A percentile compares a stretch with the other conserved stretches of the same genome.
Conservation (phyloP, 2,329 filamentous ascomycete genomes). For the Exophiala xenobiotica region DNA sequence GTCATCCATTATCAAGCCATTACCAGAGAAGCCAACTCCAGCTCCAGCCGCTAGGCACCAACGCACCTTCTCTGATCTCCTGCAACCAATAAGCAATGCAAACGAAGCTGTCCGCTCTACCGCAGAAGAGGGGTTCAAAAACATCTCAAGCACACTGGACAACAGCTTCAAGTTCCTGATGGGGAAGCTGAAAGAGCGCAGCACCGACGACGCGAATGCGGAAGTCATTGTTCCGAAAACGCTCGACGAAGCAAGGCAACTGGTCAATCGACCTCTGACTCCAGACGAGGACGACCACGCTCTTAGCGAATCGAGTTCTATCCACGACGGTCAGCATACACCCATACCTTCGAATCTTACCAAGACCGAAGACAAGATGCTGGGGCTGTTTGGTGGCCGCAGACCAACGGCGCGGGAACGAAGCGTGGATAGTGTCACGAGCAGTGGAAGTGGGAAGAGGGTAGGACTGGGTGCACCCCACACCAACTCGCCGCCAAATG, state of each 20-base stretch:
- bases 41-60: slow-evolving; percentile 56
- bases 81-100: slow-evolving; percentile 78
- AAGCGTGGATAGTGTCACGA: slow-evolving; percentile 71
- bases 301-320: slow-evolving; percentile 53
- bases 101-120: slow-evolving; percentile 83
- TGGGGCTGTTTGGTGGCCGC: slow-evolving; percentile 70
- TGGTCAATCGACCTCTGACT: slow-evolving; percentile 62
- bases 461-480: slow-evolving; percentile 49
- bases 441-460: slow-evolving; percentile 57
- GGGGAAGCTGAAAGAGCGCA: slow-evolving; percentile 76
- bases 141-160: slow-evolving; percentile 83
- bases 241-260: slow-evolving; percentile 84
- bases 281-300: slow-evolving; percentile 51
- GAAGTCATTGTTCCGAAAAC: slow-evolving; percentile 72
- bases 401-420: slow-evolving; percentile 62
- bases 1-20: slow-evolving; percentile 29
- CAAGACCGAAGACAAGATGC: slow-evolving; percentile 62
- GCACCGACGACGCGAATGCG: slow-evolving; percentile 46
- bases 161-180: slow-evolving; percentile 93
- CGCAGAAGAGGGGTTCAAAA: slow-evolving; percentile 89
- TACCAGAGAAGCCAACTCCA: slow-evolving; percentile 14
- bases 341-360: slow-evolving; percentile 35
- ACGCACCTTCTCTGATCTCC: slow-evolving; percentile 77
- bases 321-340: slow-evolving; percentile 37
- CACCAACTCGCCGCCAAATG: slow-evolving; percentile 30